Percentiles rank a stretch among this genome's conserved stretches.
These are phyloP conservation scores for Corchorus olitorius DNA, from an alignment of 345 rosid genomes.

Conservation along the genomic window DNA sequence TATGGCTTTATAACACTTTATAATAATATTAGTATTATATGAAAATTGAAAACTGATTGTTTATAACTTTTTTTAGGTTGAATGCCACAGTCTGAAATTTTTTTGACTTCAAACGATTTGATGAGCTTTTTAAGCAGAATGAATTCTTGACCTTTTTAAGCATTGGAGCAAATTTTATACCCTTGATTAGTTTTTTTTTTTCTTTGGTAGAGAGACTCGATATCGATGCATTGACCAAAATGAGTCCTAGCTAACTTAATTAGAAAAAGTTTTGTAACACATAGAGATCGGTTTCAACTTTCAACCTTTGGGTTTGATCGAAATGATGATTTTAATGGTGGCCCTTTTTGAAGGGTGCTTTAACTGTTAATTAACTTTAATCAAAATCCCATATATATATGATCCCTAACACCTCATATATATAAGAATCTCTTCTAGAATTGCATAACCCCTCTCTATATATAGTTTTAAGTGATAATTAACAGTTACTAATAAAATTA, in stretches of 20 bases:
- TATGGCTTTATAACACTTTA: too few relatives aligned
- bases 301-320: background rate
- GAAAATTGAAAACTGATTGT: background rate
- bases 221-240: background rate
- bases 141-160: background rate
- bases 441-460: background rate
- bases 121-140: background rate
- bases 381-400: slow-evolving; percentile 3
- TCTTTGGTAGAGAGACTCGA: background rate
- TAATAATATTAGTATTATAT: too few relatives aligned
- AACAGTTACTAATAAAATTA: background rate
- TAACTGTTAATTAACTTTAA: slow-evolving; percentile 5
- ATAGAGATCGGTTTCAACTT: background rate
- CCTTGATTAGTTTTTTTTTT: background rate
- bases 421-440: background rate
- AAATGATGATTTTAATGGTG: background rate
- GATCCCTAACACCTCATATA: background rate
- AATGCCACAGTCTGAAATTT: background rate
- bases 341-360: background rate
- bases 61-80: background rate
- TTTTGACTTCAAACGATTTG: background rate
- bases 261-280: background rate
- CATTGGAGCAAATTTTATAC: background rate
- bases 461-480: background rate
- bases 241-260: background rate